phyloP scores from a whole-genome alignment of 1,284 basidiomycete genomes.

The Ganoderma meredithae region DNA sequence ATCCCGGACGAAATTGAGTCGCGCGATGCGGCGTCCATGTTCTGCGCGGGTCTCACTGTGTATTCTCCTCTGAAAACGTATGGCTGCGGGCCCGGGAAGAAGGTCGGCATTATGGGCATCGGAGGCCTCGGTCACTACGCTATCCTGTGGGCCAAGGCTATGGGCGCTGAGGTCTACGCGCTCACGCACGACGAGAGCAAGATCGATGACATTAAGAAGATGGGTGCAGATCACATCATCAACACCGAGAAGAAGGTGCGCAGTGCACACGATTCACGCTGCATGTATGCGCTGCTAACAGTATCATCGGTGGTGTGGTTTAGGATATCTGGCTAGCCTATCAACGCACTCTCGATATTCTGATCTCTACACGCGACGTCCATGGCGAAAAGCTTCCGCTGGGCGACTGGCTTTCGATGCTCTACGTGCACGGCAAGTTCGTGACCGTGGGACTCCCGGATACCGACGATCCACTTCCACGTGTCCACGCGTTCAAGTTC shows the following conservation, averaged over 20 bases:
- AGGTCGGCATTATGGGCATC: constrained; percentile 72
- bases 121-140: constrained; percentile 57
- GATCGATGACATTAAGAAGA: constrained; percentile 67
- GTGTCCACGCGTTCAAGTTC: constrained; percentile 45
- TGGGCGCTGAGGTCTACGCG: constrained; percentile 62
- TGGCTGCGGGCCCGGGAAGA: constrained; percentile 68
- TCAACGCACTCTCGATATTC: constrained; percentile 61
- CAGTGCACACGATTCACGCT: not conserved
- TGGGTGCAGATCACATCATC: constrained; percentile 66
- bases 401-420: constrained; percentile 51
- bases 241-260: constrained; percentile 42
- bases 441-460: constrained; percentile 64
- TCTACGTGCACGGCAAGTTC: constrained; percentile 60
- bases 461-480: constrained; percentile 47
- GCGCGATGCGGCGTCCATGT: constrained; percentile 58
- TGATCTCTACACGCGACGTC: constrained; percentile 58
- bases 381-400: constrained; percentile 36
- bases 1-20: constrained; percentile 67
- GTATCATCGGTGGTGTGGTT: not conserved
- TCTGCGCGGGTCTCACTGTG: constrained; percentile 73
- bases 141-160: constrained; percentile 36
- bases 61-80: constrained; percentile 71
- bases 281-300: not conserved
- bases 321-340: constrained; percentile 53
- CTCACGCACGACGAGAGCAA: constrained; percentile 73